phyloP scores from a whole-genome alignment of 768 basidiomycete genomes.

The Termitomyces eurrhizus region DNA sequence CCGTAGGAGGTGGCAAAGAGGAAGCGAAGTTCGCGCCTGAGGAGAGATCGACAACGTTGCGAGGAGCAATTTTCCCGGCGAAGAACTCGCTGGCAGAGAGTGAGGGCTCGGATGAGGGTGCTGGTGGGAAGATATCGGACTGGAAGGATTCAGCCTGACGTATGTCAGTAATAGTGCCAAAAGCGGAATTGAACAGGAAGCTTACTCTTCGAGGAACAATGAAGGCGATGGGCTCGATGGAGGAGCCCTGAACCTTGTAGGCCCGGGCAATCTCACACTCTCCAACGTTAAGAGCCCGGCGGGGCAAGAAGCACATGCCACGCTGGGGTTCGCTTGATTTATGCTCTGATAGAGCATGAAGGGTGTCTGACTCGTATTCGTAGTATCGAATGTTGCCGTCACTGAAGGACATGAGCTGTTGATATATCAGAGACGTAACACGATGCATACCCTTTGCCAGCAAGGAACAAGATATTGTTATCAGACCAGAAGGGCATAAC shows the following conservation, averaged over 20 bases:
- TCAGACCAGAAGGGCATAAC: constrained; percentile 98
- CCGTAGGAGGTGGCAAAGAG: constrained; percentile 26
- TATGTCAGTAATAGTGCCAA: background rate
- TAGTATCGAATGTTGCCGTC: constrained; percentile 99
- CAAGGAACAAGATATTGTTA: constrained; percentile 87
- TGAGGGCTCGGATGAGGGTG: constrained; percentile 75
- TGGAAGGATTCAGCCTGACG: constrained; percentile 90
- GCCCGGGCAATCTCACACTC: constrained; percentile 96
- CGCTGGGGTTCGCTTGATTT: constrained; percentile 91
- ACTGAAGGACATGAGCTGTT: constrained; percentile 31
- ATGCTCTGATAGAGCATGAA: constrained; percentile 77
- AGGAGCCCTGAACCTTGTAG: constrained; percentile 75
- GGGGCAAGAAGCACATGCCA: constrained; percentile 95
- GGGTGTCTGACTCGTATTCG: constrained; percentile 86
- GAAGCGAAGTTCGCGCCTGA: constrained; percentile 44
- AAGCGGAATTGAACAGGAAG: constrained; percentile 1
- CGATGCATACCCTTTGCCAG: constrained; percentile 76
- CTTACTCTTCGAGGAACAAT: constrained; percentile 90
- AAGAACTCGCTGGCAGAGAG: constrained; percentile 86
- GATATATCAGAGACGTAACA: constrained; percentile 13
- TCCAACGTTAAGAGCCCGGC: constrained; percentile 80
- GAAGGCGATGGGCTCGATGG: constrained; percentile 90
- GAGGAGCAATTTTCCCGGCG: constrained; percentile 72
- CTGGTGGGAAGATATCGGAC: constrained; percentile 94
- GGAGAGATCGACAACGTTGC: constrained; percentile 78